Evolutionary conservation across 1,284 basidiomycete species (phyloP), one percentile per base, ranked within the genome.

Genomic region (Amylostereum chailletii): DNA sequence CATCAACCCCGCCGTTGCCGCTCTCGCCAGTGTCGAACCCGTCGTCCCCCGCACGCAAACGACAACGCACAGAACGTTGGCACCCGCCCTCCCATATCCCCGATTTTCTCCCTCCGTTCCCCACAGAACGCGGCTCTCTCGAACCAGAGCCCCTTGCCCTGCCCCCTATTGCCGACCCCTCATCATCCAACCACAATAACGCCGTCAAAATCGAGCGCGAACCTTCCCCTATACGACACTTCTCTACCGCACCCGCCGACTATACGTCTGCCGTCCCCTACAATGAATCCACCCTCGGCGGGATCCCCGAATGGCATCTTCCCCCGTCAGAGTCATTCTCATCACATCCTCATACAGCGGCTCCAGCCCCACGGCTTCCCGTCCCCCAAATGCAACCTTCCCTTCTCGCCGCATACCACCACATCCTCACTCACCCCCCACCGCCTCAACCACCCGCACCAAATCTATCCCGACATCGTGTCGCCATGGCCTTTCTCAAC

Each of bases 201-300:
- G 36, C 58, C 0, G 52, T 64, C 45, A 65, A 65, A 50, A n/a
- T 59, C 11, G 66, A 67, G 45, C 58, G 62, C 4, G 55, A 59
- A 4, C 48, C 58, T 11, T 58, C 65, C 42, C 56, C 68, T 36
- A 54, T 68, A 42, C 54, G 74, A 1, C 71, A 73, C 2, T 68
- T 76, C 1, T 71, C 74, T 4, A 68, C 76, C 6, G 61, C 64
- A 7, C 61, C 67, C 0, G 77, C 81, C 7, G 85, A 89, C 61
- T 86, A 86, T 53, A 68, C 79, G 11, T 74, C 81, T 4, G 76
- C 78, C 56, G 74, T 86, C 1, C 83, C 86, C 3, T 87, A 87
- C 58, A 72, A 73, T 2, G 75, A 82, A 55, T 88, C 86, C 0
- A 72, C 80, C 1, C 73, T 88, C 26, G 72, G 82, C 4, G 66